Base-by-base conservation (phyloP, 139 green algal species). In the Zygnema cylindricum region DNA sequence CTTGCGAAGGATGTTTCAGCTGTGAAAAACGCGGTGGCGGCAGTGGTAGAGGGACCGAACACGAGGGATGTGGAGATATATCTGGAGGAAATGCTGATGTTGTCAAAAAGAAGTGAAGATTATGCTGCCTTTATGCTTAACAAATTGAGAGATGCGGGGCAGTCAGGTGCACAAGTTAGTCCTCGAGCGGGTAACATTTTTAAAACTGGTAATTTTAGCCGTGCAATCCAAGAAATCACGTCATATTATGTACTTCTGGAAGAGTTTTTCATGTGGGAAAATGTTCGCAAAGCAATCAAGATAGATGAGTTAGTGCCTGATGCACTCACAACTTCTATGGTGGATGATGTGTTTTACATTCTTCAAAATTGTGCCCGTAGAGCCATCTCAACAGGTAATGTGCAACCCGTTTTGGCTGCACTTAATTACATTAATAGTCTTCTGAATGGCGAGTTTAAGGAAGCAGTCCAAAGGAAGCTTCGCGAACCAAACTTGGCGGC, bases 311-410 rank as follows among this genome's bases (percentile, higher is more conserved):
- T 55, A 3, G 69, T 57, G 41, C 36, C 75, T 1, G 95, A 94
- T 32, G 76, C 87, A 30, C 86, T 97, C 40, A 98, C 95, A 55
- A 95, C 86, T 69, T 95, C 87, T 75, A 95, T 98, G 93, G 97
- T 99, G 82, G 97, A 99, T 86, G 97, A 99, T 77, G 93, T 95
- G 0, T 98, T 99, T 89, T 99, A 96, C 94, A 96, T 99, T 42
- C 93, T 98, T 54, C 92, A 95, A 40, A 98, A 97, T 91, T 96
- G 94, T 63, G 93, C 90, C 21, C 89, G 87, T 36, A 92, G 96
- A 1, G 95, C 95, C 0, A 89, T 98, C 32, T 91, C 94, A 39
- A 96, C 94, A 0, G 90, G 85, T 82, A 87, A 81, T 38, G 41
- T 87, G 23, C 90, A 92, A 77, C 90, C 91, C 33, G 91, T 86